Percentiles rank a stretch among this genome's conserved stretches.
These are phyloP conservation scores for Geosmithia flava DNA, from an alignment of 2,329 filamentous ascomycete genomes.

Conservation along the genomic window DNA sequence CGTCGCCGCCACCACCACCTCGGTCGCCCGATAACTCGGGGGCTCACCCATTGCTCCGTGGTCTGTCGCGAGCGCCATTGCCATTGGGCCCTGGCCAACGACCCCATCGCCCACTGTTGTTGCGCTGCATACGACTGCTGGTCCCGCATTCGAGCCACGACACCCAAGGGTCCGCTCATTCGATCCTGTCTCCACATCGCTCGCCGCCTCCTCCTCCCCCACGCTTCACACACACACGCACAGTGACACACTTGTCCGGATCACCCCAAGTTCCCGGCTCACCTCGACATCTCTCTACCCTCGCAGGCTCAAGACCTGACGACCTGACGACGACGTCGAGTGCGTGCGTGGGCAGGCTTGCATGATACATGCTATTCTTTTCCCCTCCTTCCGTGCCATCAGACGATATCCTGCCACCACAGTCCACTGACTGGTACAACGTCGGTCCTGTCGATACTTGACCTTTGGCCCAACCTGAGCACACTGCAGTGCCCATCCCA, in stretches of 20 bases:
- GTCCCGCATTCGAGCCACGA: slow-evolving; percentile 27
- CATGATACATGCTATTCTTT: slow-evolving; percentile 6
- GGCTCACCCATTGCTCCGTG: neutral
- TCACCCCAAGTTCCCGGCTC: neutral
- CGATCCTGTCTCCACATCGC: slow-evolving; percentile 16
- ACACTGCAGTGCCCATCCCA: neutral
- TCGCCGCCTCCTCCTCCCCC: slow-evolving; percentile 14
- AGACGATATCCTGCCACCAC: neutral
- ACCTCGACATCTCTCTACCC: neutral
- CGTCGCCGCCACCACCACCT: neutral
- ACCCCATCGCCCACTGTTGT: slow-evolving; percentile 16
- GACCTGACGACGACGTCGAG: neutral
- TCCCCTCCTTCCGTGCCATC: neutral
- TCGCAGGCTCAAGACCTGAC: neutral
- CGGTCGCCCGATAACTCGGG: neutral
- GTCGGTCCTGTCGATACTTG: neutral
- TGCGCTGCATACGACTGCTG: slow-evolving; percentile 20
- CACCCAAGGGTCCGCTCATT: slow-evolving; percentile 20
- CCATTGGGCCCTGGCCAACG: slow-evolving; percentile 2
- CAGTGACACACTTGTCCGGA: slow-evolving; percentile 4
- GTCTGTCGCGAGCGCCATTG: neutral
- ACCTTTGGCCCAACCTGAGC: neutral
- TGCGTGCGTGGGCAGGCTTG: slow-evolving; percentile 14
- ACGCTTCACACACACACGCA: slow-evolving; percentile 12
- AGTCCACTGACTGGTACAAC: neutral